phyloP scores from a whole-genome alignment of 2,329 filamentous ascomycete species.

The Aspergillus phoenicis region DNA sequence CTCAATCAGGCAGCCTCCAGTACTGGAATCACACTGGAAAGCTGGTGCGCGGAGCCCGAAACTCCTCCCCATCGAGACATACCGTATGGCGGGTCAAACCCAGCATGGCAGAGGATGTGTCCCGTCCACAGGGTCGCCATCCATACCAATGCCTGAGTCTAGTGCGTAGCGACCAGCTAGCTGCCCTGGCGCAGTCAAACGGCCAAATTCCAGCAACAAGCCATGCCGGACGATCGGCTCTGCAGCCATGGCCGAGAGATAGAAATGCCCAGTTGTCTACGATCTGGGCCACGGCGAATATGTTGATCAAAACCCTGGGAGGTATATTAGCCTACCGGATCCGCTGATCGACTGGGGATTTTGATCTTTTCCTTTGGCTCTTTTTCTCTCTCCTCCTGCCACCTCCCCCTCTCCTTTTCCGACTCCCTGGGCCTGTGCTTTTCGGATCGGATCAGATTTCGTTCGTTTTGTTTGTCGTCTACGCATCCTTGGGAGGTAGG shows the following conservation, averaged over 20 bases:
- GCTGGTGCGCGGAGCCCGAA: not conserved
- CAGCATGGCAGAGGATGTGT: too few species aligned
- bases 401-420: slow-evolving; percentile 1
- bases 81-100: not conserved
- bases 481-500: not conserved
- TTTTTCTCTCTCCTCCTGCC: slow-evolving; percentile 12
- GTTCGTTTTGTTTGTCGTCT: slow-evolving; percentile 1
- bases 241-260: not conserved
- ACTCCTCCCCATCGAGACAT: not conserved
- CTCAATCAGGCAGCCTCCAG: slow-evolving; percentile 2
- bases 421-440: not conserved
- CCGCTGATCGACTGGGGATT: slow-evolving; percentile 1
- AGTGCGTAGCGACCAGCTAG: not conserved
- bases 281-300: slow-evolving; percentile 11
- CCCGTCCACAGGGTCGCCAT: not conserved
- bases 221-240: not conserved
- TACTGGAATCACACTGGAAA: not conserved
- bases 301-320: slow-evolving; percentile 15
- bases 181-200: not conserved
- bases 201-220: not conserved
- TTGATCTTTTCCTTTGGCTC: slow-evolving; percentile 9
- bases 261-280: not conserved
- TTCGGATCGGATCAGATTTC: not conserved
- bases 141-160: not conserved
- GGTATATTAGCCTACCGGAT: slow-evolving; percentile 8